phyloP scores from a whole-genome alignment of 768 basidiomycete species.

The Mrakia frigida region DNA sequence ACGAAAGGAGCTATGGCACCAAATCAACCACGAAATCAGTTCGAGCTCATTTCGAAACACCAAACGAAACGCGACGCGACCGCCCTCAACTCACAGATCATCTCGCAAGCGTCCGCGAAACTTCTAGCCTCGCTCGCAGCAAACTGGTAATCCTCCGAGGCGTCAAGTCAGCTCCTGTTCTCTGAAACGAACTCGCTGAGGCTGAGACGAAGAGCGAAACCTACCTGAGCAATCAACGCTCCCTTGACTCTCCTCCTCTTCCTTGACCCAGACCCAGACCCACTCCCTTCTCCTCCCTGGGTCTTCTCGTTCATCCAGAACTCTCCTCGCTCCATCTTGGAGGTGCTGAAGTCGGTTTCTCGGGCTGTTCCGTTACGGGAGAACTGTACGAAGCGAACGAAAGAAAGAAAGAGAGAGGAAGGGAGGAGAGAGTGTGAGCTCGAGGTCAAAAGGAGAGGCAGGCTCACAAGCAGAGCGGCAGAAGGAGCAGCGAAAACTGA shows the following conservation, averaged over 20 bases:
- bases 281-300: conserved; percentile 19
- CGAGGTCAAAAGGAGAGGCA: background rate
- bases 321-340: conserved; percentile 45
- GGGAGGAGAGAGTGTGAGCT: too few species aligned
- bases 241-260: conserved; percentile 41
- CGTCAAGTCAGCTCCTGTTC: too few species aligned
- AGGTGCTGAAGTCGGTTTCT: conserved; percentile 48
- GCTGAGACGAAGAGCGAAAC: background rate
- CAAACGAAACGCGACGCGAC: background rate
- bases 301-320: conserved; percentile 44
- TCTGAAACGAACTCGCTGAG: too few species aligned
- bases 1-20: conserved; percentile 41
- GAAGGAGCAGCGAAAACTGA: background rate
- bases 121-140: conserved; percentile 47
- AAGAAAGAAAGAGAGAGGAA: background rate
- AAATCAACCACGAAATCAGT: background rate
- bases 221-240: conserved; percentile 42
- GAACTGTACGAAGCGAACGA: conserved; percentile 43
- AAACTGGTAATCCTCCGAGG: conserved; percentile 45
- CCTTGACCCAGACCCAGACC: background rate
- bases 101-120: conserved; percentile 46
- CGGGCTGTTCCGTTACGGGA: conserved; percentile 48
- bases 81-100: conserved; percentile 30
- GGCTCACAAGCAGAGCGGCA: background rate
- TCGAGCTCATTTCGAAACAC: background rate